Evolutionary conservation across 2,329 filamentous ascomycete genomes (phyloP), one percentile per base, ranked within the genome.

Genomic region (Stagonosporopsis rhizophila): DNA sequence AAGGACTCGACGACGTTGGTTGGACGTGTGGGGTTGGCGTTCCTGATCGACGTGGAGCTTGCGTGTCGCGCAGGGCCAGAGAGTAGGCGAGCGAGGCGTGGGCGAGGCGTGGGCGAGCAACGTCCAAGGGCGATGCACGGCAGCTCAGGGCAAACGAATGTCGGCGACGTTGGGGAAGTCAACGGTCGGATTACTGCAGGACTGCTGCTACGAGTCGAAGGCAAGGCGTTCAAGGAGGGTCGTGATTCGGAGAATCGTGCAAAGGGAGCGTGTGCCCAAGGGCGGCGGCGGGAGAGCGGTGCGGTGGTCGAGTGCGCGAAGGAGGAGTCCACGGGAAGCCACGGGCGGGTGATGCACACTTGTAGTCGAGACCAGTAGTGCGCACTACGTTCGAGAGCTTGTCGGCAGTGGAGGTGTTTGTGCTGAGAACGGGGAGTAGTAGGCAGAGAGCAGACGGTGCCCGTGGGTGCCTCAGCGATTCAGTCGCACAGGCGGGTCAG

Each of bases 201-300:
- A 37, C 45, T 23, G 22, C 38, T 50, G 51, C 38, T 30, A 59
- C 37, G n/a, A 61, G 50, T 39, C 47, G 49, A 55, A 63, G 44
- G 59, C 60, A 56, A 58, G 56, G 52, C 55, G 52, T 61, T 50
- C 49, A 56, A 50, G 59, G 74, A 73, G 47, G 71, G 64, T 67
- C 55, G 71, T 68, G 71, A 72, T 71, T 71, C 64, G 61, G 65
- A 59, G 71, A 75, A 75, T 70, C 71, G 65, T 64, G 53, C 52
- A 62, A 67, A 71, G 70, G 64, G 73, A 76, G 71, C 66, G 73
- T 74, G 51, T 60, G 61, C 65, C 61, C 61, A 61, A 53, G 59
- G 66, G 62, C 59, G 56, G 52, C 52, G 56, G 51, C 42, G 32
- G 34, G 32, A 17, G 41, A n/a, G 52, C 19, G 39, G 39, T 52